phyloP scores from a whole-genome alignment of 371 early-diverging fungal genomes.

The Rhizopus microsporus region DNA sequence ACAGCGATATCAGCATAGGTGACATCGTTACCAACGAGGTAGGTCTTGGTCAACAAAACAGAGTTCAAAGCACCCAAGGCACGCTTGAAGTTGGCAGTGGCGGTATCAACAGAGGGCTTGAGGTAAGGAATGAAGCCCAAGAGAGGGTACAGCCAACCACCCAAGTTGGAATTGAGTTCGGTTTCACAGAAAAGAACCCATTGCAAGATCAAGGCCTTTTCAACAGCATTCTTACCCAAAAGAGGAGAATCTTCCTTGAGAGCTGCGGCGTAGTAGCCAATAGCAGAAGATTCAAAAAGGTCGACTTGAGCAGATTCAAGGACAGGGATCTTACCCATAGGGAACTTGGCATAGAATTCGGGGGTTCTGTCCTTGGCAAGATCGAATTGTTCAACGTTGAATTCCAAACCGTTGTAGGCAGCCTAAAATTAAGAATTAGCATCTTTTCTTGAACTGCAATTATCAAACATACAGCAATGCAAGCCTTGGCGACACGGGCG shows the following conservation, averaged over 20 bases:
- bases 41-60: constrained; percentile 67
- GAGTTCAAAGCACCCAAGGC: constrained; percentile 62
- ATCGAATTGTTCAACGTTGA: constrained; percentile 68
- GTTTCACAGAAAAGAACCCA: constrained; percentile 76
- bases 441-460: constrained; percentile 10
- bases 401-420: constrained; percentile 71
- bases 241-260: constrained; percentile 63
- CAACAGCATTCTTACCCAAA: constrained; percentile 66
- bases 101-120: constrained; percentile 60
- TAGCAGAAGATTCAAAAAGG: constrained; percentile 83
- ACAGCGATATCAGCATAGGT: constrained; percentile 78
- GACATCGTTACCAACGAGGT: constrained; percentile 78
- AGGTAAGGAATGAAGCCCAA: constrained; percentile 58
- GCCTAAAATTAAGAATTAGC: constrained; percentile 54
- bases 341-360: constrained; percentile 86
- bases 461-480: constrained; percentile 61
- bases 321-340: constrained; percentile 79
- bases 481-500: constrained; percentile 66
- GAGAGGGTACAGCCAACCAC: constrained; percentile 57
- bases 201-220: constrained; percentile 80
- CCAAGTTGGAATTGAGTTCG: constrained; percentile 40
- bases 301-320: constrained; percentile 76
- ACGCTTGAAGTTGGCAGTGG: constrained; percentile 55
- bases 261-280: constrained; percentile 84
- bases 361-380: constrained; percentile 64